Evolutionary conservation across 208 protist species (phyloP).

Genomic region (Herpetomonas tarakana): DNA sequence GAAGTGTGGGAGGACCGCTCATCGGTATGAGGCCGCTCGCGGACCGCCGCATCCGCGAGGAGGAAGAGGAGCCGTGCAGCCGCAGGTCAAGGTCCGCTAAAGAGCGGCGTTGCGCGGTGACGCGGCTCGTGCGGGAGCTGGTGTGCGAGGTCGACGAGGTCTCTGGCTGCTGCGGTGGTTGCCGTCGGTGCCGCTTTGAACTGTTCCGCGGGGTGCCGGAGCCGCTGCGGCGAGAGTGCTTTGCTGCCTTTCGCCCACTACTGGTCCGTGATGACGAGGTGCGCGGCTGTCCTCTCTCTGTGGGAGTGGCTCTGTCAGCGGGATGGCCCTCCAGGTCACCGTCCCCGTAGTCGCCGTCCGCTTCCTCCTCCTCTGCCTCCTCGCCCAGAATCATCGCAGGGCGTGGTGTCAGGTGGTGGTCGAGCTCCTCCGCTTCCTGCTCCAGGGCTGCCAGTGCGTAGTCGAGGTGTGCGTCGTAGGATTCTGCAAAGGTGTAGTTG

Average conservation of each 20-base stretch:
- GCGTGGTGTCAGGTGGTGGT: not conserved
- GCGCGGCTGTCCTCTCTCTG: too few relatives aligned
- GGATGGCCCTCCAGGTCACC: not conserved
- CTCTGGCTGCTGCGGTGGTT: too few relatives aligned
- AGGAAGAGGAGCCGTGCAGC: not conserved
- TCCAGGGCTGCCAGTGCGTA: slow-evolving; percentile 57
- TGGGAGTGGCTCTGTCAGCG: too few relatives aligned
- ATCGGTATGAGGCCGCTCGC: not conserved
- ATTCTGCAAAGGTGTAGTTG: slow-evolving; percentile 41
- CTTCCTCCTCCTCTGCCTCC: not conserved
- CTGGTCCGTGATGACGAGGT: too few relatives aligned
- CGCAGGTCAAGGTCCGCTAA: not conserved
- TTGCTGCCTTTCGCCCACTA: not conserved
- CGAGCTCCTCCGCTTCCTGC: slow-evolving; percentile 8
- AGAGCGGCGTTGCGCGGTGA: not conserved
- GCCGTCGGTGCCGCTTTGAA: not conserved
- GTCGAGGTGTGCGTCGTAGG: slow-evolving; percentile 62
- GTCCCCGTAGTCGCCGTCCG: not conserved
- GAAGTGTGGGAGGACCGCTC: not conserved
- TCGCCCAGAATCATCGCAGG: not conserved
- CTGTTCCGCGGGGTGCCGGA: not conserved
- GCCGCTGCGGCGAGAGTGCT: not conserved
- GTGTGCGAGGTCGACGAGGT: too few relatives aligned
- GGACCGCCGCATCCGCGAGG: not conserved
- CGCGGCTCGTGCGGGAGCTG: not conserved